Base-by-base conservation (phyloP, 352 stramenopile genomes). In the Blastocystis sp. region DNA sequence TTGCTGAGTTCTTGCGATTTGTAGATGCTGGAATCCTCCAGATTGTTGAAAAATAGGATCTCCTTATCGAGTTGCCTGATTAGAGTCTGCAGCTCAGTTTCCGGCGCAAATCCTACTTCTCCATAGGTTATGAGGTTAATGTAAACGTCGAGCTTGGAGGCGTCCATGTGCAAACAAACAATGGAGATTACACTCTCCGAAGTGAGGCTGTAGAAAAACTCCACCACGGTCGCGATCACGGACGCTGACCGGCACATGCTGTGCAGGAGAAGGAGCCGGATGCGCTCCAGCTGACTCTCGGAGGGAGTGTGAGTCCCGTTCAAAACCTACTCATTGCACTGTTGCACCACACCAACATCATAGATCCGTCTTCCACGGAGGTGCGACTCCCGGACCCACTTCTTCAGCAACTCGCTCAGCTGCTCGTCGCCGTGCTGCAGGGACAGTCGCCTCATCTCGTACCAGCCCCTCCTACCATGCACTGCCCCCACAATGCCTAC, bases 61-160 rank as follows among this genome's bases (percentile, higher is more conserved):
- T 84, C 74, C 66, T 67, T 41, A 70, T 84, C 74, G 38, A 84
- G 74, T 69, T 84, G 66, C n/a, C 38, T 38, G 66, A 53, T 52
- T 2, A 67, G 60, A 21, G 34, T 67, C 40, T 53, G 19, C 65
- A 69, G 17, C 17, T 69, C 17, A 84, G 14, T 43, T 52, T 11
- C 21, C n/a, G 1, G 65, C 7, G 38, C 9, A n/a, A 19, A 59
- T n/a, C 34, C 1, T 19, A 84, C 74, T 28, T 56, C 69, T 28
- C 34, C 65, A n/a, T 67, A 70, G 3, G 43, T 17, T 28, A 59
- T 21, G 17, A 67, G 41, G 56, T 84, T 84, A 11, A 56, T 43
- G n/a, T 56, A 19, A 19, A 43, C 28, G 10, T 84, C 48, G 14
- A 84, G 7, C 38, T 40, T 61, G 21, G 14, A 48, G 23, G 41